Percentiles rank a stretch among this genome's conserved stretches.
Conservation (phyloP, 1,284 basidiomycete genomes). For the Paramarasmius palmivorus region DNA sequence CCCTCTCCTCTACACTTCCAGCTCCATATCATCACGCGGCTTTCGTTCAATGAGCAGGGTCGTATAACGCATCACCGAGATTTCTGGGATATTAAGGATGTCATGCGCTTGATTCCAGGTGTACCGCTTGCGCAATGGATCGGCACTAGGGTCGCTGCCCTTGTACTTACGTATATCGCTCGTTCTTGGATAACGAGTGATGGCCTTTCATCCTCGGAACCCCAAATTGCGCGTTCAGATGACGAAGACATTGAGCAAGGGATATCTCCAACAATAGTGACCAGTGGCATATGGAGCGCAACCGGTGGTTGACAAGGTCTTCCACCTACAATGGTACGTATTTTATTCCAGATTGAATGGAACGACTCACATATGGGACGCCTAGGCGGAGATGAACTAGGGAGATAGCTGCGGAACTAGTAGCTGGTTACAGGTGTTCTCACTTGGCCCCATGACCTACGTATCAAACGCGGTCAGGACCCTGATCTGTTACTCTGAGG, state of each 20-base stretch:
- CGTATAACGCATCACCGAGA: constrained; percentile 73
- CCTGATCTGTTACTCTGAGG: too few relatives aligned
- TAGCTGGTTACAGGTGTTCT: too few relatives aligned
- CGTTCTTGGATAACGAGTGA: constrained; percentile 29
- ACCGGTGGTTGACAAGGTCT: too few relatives aligned
- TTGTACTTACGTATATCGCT: constrained; percentile 47
- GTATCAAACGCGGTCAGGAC: too few relatives aligned
- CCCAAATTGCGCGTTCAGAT: not conserved
- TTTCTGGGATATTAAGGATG: constrained; percentile 73
- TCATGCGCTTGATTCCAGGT: constrained; percentile 68
- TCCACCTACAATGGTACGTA: too few relatives aligned
- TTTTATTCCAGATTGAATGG: too few relatives aligned
- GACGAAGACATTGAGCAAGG: constrained; percentile 1
- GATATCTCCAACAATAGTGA: too few relatives aligned
- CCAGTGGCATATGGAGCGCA: too few relatives aligned
- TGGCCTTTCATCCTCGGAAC: not conserved
- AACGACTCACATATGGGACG: too few relatives aligned
- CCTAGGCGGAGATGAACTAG: too few relatives aligned
- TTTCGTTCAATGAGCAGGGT: constrained; percentile 75
- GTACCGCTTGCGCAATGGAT: constrained; percentile 67
- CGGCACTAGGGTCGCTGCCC: constrained; percentile 56
- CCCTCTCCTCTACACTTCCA: constrained; percentile 72
- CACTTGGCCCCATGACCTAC: too few relatives aligned
- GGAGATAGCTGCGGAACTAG: too few relatives aligned
- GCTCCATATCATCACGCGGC: constrained; percentile 65